These are phyloP conservation scores for Gigaspora rosea DNA, from an alignment of 192 early-diverging fungal species.

Conservation along the genomic window DNA sequence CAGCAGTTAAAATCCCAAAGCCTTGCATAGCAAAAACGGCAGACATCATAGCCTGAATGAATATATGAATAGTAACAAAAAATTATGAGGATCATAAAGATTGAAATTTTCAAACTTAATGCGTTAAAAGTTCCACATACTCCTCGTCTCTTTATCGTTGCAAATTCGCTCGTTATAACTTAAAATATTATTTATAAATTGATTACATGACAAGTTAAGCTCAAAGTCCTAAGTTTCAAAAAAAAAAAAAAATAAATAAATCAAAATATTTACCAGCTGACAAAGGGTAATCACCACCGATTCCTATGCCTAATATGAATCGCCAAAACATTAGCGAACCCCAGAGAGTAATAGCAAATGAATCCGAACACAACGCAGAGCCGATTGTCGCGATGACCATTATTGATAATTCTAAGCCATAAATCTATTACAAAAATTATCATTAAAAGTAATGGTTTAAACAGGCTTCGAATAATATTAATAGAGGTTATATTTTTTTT, in stretches of 20 bases:
- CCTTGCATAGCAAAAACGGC: constrained; percentile 92
- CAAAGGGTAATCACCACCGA: constrained; percentile 97
- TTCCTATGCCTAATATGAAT: constrained; percentile 85
- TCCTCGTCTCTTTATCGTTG: constrained; percentile 74
- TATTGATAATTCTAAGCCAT: constrained; percentile 88
- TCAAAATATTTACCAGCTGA: constrained; percentile 59
- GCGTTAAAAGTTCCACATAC: too few relatives aligned
- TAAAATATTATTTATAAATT: constrained; percentile 61
- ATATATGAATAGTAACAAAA: too few relatives aligned
- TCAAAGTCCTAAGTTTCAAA: neutral
- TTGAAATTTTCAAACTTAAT: too few relatives aligned
- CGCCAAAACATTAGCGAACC: constrained; percentile 85
- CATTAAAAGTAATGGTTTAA: neutral
- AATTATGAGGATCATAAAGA: too few relatives aligned
- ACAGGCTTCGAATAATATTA: too few relatives aligned
- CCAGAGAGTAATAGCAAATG: constrained; percentile 62
- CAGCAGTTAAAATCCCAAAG: constrained; percentile 79
- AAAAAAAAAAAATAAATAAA: neutral
- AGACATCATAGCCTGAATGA: constrained; percentile 63
- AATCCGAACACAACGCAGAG: constrained; percentile 71
- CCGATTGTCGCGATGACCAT: constrained; percentile 87
- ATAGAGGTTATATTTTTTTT: too few relatives aligned
- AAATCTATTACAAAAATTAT: constrained; percentile 54
- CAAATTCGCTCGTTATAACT: constrained; percentile 87
- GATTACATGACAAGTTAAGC: neutral